Conservation (phyloP, 106 monocot species). For the Triglochin maritima region DNA sequence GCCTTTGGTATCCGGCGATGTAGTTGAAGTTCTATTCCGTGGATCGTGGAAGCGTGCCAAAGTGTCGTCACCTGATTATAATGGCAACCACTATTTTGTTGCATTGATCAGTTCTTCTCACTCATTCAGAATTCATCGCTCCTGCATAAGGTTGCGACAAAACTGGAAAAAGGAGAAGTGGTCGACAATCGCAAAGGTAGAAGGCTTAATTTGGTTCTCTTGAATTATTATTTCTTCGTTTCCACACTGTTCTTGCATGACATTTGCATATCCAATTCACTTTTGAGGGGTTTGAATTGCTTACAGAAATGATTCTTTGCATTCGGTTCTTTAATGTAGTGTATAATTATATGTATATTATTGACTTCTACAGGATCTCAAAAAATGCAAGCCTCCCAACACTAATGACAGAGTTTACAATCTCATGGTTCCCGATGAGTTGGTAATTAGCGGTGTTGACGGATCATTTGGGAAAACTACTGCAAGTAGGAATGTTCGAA, state of each 20-base stretch:
- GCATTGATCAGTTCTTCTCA: constrained; percentile 24
- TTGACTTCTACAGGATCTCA: too few species aligned
- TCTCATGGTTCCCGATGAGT: too few species aligned
- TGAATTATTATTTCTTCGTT: background rate
- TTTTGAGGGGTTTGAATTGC: background rate
- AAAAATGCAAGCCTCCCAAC: too few species aligned
- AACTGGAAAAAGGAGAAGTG: constrained; percentile 45
- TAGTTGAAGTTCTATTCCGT: constrained; percentile 31
- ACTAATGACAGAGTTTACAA: too few species aligned
- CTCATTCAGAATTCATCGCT: constrained; percentile 22
- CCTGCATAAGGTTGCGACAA: constrained; percentile 24
- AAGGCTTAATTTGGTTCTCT: background rate
- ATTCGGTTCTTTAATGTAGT: background rate
- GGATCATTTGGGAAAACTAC: too few species aligned
- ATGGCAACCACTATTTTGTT: constrained; percentile 20
- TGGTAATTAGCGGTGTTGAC: too few species aligned
- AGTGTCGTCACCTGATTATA: background rate
- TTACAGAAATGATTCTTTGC: background rate
- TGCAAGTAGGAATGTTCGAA: too few species aligned
- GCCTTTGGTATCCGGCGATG: constrained; percentile 28
- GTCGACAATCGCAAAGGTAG: constrained; percentile 13
- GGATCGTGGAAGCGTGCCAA: constrained; percentile 39
- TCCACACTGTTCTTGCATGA: too few species aligned
- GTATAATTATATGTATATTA: background rate
- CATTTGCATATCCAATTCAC: background rate